Conservation (phyloP, 139 green algal genomes). For the Chlamydomonas eustigma region DNA sequence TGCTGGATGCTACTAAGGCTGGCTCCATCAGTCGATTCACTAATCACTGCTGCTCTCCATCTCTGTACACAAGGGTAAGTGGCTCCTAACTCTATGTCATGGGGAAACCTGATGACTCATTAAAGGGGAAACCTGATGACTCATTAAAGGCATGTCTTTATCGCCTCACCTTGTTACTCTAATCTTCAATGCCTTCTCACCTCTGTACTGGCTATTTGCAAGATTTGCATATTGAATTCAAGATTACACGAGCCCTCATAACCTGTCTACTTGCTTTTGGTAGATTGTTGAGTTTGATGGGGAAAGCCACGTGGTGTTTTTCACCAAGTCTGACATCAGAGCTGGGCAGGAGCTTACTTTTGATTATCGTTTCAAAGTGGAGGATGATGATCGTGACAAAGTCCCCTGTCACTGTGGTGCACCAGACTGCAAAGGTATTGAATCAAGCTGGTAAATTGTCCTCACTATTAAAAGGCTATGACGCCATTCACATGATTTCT, state of each 20-base stretch:
- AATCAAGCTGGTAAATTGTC: too few species aligned
- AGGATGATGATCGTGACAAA: conserved; percentile 44
- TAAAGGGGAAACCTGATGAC: too few species aligned
- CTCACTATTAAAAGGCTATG: too few species aligned
- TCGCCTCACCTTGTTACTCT: too few species aligned
- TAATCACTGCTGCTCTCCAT: conserved; percentile 89
- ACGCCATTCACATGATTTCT: too few species aligned
- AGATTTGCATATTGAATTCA: too few species aligned
- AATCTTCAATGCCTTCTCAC: too few species aligned
- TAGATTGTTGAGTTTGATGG: conserved; percentile 13
- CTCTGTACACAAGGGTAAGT: conserved; percentile 74
- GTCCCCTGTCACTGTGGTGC: conserved; percentile 76
- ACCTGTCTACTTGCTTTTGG: background rate
- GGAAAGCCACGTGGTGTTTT: conserved; percentile 22
- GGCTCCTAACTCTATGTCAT: too few species aligned
- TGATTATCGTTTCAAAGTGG: conserved; percentile 75
- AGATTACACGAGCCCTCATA: too few species aligned
- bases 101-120: too few species aligned
- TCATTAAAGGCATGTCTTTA: too few species aligned
- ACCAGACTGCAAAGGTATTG: conserved; percentile 76
- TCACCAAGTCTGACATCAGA: conserved; percentile 50
- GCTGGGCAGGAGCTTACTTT: conserved; percentile 89
- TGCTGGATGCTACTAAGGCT: conserved; percentile 77
- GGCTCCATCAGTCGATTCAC: conserved; percentile 65
- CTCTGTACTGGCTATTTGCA: too few species aligned